Base-by-base conservation (phyloP, 768 basidiomycete genomes). In the Vararia minispora region DNA sequence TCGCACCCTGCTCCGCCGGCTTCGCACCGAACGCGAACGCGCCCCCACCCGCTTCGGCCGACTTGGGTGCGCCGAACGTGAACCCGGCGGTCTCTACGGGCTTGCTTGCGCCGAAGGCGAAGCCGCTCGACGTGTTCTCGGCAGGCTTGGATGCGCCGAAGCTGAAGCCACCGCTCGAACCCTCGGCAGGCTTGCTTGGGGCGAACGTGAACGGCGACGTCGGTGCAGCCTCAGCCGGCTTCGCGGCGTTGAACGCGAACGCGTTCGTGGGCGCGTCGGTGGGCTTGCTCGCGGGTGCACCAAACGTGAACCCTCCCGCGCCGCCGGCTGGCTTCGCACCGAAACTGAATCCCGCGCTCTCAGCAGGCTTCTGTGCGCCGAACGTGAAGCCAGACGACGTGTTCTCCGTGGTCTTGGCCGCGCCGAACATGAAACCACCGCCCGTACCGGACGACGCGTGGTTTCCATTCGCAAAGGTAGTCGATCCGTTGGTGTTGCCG, bases 251-350 rank as follows among this genome's bases (percentile, higher is more conserved):
- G 20, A 48, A 48, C 14, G 46, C 35, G 24, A 51, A 46, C 8
- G 28, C 12, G 16, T 28, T 40, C 14, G 62, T 25, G 5, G 61
- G n/a, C 3, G 43, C 20, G 16, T 37, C 27, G 7, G 25, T 26
- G 14, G 35, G 35, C 23, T n/a, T 37, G 12, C 12, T 17, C 9
- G 55, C 60, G n/a, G 61, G 53, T 18, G 54, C 35, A 12, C 54
- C 54, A 46, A 80, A 79, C 1, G 69, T 52, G 49, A 81, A 77
- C 28, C 59, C 61, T 24, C 44, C 47, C 9, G 38, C 37, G 28
- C 52, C 53, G 9, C 66, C 56, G 3, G 63, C 61, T 14, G 69
- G 62, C 31, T 60, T 60, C 27, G 60, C 58, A 18, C 31, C 31
- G 16, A 33, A 33, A 11, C 12, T 13, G 31, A 33, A 33, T 10